phyloP scores from a whole-genome alignment of 148 eudicot species.

The Cornus kousa region DNA sequence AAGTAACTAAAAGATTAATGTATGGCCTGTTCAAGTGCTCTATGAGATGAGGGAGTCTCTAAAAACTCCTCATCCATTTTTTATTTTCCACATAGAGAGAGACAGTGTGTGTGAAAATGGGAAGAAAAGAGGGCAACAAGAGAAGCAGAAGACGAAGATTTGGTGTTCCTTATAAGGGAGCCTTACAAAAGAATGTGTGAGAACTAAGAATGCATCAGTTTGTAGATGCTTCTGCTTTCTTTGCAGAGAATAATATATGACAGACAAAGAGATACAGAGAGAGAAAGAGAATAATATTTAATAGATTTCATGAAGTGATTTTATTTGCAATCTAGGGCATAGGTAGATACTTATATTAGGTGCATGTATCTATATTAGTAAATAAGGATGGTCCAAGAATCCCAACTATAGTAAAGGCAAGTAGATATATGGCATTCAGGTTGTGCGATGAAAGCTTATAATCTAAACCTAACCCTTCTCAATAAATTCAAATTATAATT shows the following conservation, averaged over 20 bases:
- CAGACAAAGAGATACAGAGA: not conserved
- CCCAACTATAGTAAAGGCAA: too few species aligned
- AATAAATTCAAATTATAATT: too few species aligned
- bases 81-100: constrained; percentile 4
- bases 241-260: constrained; percentile 10
- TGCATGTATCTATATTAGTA: too few species aligned
- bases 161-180: constrained; percentile 16
- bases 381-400: too few species aligned
- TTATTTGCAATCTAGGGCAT: too few species aligned
- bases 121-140: constrained; percentile 14
- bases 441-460: too few species aligned
- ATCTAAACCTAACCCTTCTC: too few species aligned
- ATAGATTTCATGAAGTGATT: too few species aligned
- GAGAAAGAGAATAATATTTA: not conserved
- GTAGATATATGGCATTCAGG: too few species aligned
- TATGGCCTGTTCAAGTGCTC: constrained; percentile 31
- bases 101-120: not conserved
- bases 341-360: too few species aligned
- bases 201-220: constrained; percentile 10
- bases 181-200: constrained; percentile 13
- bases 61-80: constrained; percentile 32
- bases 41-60: constrained; percentile 18
- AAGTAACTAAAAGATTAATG: not conserved
- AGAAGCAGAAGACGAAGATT: constrained; percentile 3
- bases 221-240: constrained; percentile 4